Conservation (phyloP, 2,329 filamentous ascomycete species). For the Fusarium pseudonygamai region DNA sequence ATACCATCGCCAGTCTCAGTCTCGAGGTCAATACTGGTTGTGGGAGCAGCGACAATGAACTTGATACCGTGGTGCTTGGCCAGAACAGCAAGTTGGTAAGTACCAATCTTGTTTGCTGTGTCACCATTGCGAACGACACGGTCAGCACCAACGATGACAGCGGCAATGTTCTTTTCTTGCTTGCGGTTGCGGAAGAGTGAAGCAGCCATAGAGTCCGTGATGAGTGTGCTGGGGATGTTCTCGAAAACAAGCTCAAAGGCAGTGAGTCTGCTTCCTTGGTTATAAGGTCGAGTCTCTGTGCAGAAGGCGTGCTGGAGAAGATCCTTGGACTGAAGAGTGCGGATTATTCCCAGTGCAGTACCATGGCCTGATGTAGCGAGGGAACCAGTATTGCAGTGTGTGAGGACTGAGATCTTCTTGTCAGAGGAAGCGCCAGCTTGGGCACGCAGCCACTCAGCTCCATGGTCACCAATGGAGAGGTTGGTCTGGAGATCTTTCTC, state of each 20-base stretch:
- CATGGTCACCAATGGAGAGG: slow-evolving; percentile 81
- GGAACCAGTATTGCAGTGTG: slow-evolving; percentile 98
- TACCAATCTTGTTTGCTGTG: slow-evolving; percentile 98
- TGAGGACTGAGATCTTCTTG: slow-evolving; percentile 78
- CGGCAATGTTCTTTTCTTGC: slow-evolving; percentile 74
- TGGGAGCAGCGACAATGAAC: slow-evolving; percentile 93
- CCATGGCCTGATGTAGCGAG: slow-evolving; percentile 98
- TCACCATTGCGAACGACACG: slow-evolving; percentile 96
- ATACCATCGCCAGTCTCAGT: slow-evolving; percentile 83
- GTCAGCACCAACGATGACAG: slow-evolving; percentile 94
- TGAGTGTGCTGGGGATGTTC: slow-evolving; percentile 86
- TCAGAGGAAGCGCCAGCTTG: slow-evolving; percentile 61
- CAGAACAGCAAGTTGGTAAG: slow-evolving; percentile 90
- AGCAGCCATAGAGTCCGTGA: slow-evolving; percentile 97
- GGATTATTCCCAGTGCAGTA: slow-evolving; percentile 92
- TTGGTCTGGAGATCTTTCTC: slow-evolving; percentile 89
- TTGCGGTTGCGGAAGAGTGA: slow-evolving; percentile 77
- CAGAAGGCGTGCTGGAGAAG: slow-evolving; percentile 87
- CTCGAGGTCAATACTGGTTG: slow-evolving; percentile 89
- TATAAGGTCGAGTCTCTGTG: slow-evolving; percentile 96
- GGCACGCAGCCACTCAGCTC: slow-evolving; percentile 81
- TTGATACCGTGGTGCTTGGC: slow-evolving; percentile 89
- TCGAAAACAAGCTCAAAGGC: slow-evolving; percentile 98
- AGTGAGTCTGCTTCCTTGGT: slow-evolving; percentile 94
- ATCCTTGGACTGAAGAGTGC: slow-evolving; percentile 74